phyloP scores from a whole-genome alignment of 192 early-diverging fungal genomes.

The Backusella tarrabulga region DNA sequence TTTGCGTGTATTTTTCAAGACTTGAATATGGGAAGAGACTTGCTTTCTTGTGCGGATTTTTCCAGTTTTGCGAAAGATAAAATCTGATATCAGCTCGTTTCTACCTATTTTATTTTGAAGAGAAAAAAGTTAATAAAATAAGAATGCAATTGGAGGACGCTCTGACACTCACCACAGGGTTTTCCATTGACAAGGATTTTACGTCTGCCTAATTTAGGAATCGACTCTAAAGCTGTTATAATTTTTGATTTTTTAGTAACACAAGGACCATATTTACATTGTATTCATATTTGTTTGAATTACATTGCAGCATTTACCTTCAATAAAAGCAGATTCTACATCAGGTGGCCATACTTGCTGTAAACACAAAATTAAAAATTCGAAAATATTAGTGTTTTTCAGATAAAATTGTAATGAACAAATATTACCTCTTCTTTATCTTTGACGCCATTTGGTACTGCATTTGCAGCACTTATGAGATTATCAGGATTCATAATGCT shows the following conservation, averaged over 20 bases:
- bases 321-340: constrained; percentile 57
- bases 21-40: constrained; percentile 79
- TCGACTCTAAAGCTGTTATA: constrained; percentile 42
- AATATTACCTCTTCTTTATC: constrained; percentile 27
- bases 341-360: constrained; percentile 59
- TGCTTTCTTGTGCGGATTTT: constrained; percentile 74
- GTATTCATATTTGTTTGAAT: background rate
- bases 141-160: background rate
- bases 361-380: background rate
- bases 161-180: constrained; percentile 38
- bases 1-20: constrained; percentile 71
- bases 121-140: constrained; percentile 37
- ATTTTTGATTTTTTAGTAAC: background rate
- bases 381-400: background rate
- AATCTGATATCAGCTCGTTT: constrained; percentile 76
- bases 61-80: constrained; percentile 63
- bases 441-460: constrained; percentile 6
- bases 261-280: constrained; percentile 1
- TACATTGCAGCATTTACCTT: constrained; percentile 43
- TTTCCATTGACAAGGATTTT: constrained; percentile 55
- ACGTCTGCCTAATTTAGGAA: constrained; percentile 52
- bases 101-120: constrained; percentile 46
- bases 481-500: background rate
- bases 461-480: background rate
- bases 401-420: background rate